These are phyloP conservation scores for Phanerodontia chrysosporium DNA, from an alignment of 768 basidiomycete genomes.

Conservation along the genomic window DNA sequence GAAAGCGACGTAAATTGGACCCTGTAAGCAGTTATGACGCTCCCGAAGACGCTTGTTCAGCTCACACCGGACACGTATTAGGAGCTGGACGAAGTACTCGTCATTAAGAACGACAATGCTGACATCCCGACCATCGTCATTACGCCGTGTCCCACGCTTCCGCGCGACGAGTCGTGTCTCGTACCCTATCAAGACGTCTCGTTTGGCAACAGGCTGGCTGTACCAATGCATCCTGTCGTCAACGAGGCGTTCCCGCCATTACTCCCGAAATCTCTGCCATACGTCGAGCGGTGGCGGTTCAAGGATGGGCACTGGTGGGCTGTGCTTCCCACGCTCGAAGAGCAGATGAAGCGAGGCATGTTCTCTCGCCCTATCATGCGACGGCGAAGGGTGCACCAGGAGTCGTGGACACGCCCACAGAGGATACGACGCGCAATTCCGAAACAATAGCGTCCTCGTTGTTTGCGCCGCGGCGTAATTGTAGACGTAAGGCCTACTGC, in stretches of 20 bases:
- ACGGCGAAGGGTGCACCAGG: conserved; percentile 3
- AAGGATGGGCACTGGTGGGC: conserved; percentile 52
- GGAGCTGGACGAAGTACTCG: conserved; percentile 4
- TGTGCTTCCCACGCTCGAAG: conserved; percentile 40
- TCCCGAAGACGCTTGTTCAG: not conserved
- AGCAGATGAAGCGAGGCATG: conserved; percentile 42
- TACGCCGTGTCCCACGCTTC: conserved; percentile 40
- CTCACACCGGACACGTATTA: not conserved
- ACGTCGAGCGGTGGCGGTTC: conserved; percentile 43
- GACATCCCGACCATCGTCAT: conserved; percentile 48
- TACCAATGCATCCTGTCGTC: conserved; percentile 43
- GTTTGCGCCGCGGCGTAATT: not conserved
- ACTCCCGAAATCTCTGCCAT: conserved; percentile 23
- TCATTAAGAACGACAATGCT: conserved; percentile 25
- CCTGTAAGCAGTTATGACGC: not conserved
- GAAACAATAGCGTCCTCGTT: not conserved
- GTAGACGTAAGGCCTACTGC: not conserved
- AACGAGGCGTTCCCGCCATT: conserved; percentile 48
- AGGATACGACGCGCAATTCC: conserved; percentile 4
- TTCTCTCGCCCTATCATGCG: conserved; percentile 34
- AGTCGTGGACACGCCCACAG: conserved; percentile 2
- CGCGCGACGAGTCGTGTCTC: conserved; percentile 38
- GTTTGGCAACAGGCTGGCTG: conserved; percentile 46
- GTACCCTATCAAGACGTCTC: conserved; percentile 53
- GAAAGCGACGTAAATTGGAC: conserved; percentile 1